Evolutionary conservation across 164 flowering plant genomes (phyloP), one percentile per base, ranked within the genome.

Genomic region (Magnolia sinica): DNA sequence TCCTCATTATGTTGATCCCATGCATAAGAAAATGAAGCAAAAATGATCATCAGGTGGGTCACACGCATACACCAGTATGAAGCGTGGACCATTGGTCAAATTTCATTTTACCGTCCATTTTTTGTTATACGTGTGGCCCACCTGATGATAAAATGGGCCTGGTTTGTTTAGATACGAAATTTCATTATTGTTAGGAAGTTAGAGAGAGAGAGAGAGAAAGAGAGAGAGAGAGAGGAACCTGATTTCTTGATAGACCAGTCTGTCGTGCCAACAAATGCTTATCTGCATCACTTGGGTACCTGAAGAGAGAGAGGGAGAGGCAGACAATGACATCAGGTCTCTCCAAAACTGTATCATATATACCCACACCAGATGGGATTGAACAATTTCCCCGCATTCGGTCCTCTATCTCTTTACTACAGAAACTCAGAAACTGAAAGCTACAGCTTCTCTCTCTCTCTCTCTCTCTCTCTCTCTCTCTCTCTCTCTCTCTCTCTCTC

Each of bases 261-360:
- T 87, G 89, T 50, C 87, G 81, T 2, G 89, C 81, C 76, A 87
- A 80, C 83, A 87, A 82, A 79, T 83, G 89, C 81, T 87, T 87
- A 81, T 87, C 89, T 67, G 85, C 89, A 76, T 87, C 88, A 71
- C 87, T 86, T 31, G 88, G 88, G 82, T 86, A 86, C 83, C 88
- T 86, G 85, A 55, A 64, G 64, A 76, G 76, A 63, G 6, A 63
- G 6, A 64, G 23, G 18, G 18, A 70, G 68, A 70, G 67, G 22
- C 24, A 79, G 50, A 75, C 63, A 37, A 77, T 78, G 80, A 81
- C 78, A 81, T 76, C 81, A 83, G 76, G 68, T n/a, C 64, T 74
- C n/a, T 50, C n/a, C 23, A 63, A 31, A 50, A 69, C 45, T 20
- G 64, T 37, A 77, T 73, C 71, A 18, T 61, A 65, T 65, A 37